Base-by-base conservation (phyloP, 257 asterid species). In the Marsdenia floribunda region DNA sequence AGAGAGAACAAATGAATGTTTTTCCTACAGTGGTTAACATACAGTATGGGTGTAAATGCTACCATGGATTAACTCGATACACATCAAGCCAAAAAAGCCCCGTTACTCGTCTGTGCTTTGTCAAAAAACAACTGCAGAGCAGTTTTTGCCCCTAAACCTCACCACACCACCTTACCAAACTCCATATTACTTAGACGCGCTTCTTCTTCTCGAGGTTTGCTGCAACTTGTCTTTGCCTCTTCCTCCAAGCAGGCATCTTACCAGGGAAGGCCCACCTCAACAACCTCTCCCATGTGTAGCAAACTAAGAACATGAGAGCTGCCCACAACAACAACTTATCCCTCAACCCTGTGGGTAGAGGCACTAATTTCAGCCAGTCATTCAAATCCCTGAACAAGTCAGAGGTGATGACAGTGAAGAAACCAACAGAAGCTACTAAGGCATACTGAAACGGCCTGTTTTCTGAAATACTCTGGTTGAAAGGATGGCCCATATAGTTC, bases 401-500 rank as follows among this genome's bases (percentile, higher is more conserved):
- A 1, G 99, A 94, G 21, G 97, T 84, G 60, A 94, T 89, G 52
- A 86, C 92, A 0, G 93, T 87, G 83, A 94, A 94, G 75, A 94
- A 94, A 22, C 84, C 93, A 3, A 89, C 92, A 33, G 99, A 91
- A 8, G 82, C 97, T 37, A 81, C n/a, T 35, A 94, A 89, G 22
- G 99, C 96, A 46, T 83, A 87, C 70, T 59, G 37, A 75, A 94
- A 94, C 0, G 97, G 97, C 73, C 77, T 88, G 84, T 92, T 94
- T 71, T 94, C 95, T 0, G 93, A 81, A 67, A 94, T 92, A 82
- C 99, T 92, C 88, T 94, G 96, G 29, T 94, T 94, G 86, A 94
- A 94, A 71, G 97, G 99, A 77, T 92, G 99, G 14, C 99, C 99
- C 95, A 94, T 94, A 72, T 94, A 94, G 88, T 94, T 94, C 80